These are phyloP conservation scores for Phytopythium aichiense DNA, from an alignment of 352 stramenopile genomes.

Conservation along the genomic window DNA sequence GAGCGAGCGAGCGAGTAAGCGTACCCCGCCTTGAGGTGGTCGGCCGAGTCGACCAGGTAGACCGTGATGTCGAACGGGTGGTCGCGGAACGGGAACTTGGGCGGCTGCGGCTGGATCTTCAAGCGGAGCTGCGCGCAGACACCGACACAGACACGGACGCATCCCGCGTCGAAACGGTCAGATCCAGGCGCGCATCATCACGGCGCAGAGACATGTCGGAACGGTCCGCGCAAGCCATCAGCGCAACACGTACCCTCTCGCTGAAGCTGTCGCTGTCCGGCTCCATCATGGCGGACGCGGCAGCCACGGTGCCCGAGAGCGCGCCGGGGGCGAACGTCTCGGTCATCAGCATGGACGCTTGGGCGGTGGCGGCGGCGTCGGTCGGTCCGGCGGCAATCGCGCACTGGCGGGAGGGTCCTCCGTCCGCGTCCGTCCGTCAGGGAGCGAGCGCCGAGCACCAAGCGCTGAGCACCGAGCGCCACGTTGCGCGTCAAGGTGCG, in stretches of 20 bases:
- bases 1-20: slow-evolving; percentile 3
- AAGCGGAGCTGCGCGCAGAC: slow-evolving; percentile 39
- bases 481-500: background rate
- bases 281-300: slow-evolving; percentile 31
- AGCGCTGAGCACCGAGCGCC: background rate
- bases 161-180: slow-evolving; percentile 6
- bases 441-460: too few relatives aligned
- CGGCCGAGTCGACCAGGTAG: slow-evolving; percentile 78
- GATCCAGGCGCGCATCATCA: background rate
- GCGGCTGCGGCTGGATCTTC: slow-evolving; percentile 82
- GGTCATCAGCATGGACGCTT: slow-evolving; percentile 57
- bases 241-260: slow-evolving; percentile 33
- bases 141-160: background rate
- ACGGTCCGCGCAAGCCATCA: background rate
- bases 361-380: background rate
- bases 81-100: slow-evolving; percentile 84
- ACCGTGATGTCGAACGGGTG: slow-evolving; percentile 85
- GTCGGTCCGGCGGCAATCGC: background rate
- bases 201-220: background rate
- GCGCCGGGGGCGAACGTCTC: slow-evolving; percentile 44
- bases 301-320: slow-evolving; percentile 15
- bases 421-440: too few relatives aligned
- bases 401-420: background rate
- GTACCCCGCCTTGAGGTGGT: slow-evolving; percentile 76
- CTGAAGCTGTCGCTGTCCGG: slow-evolving; percentile 49